These are phyloP conservation scores for Diospyros kaki DNA, from an alignment of 148 eudicot species.

Conservation along the genomic window DNA sequence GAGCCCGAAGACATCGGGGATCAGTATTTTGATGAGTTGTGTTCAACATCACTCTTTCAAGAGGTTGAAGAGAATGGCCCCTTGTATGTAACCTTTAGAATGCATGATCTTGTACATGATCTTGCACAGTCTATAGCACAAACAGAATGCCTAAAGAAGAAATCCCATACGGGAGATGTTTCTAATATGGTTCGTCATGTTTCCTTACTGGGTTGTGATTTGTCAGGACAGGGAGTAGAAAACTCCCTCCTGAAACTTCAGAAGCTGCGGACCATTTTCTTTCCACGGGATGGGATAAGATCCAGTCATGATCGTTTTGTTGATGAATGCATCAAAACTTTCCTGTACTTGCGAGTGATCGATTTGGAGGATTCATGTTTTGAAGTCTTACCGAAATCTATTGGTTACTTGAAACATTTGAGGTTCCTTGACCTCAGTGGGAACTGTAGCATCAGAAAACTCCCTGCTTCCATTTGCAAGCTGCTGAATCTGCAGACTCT, in stretches of 20 bases:
- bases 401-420: neutral
- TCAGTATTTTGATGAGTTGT: neutral
- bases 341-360: too few relatives aligned
- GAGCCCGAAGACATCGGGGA: neutral
- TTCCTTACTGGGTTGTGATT: neutral
- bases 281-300: neutral
- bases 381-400: neutral
- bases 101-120: constrained; percentile 14
- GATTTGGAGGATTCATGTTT: too few relatives aligned
- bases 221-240: too few relatives aligned
- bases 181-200: neutral
- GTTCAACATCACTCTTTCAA: constrained; percentile 1
- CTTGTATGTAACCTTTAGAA: neutral
- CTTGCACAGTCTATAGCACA: constrained; percentile 2
- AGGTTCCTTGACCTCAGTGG: neutral
- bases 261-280: neutral
- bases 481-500: neutral
- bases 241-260: neutral
- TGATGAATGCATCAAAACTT: too few relatives aligned
- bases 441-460: neutral
- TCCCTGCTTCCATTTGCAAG: neutral
- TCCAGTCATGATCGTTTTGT: too few relatives aligned
- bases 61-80: neutral
- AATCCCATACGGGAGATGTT: neutral
- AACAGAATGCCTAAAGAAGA: neutral